Percentiles rank a stretch among this genome's conserved stretches.
Conservation (phyloP, 768 basidiomycete genomes). For the Lentinula sp. region DNA sequence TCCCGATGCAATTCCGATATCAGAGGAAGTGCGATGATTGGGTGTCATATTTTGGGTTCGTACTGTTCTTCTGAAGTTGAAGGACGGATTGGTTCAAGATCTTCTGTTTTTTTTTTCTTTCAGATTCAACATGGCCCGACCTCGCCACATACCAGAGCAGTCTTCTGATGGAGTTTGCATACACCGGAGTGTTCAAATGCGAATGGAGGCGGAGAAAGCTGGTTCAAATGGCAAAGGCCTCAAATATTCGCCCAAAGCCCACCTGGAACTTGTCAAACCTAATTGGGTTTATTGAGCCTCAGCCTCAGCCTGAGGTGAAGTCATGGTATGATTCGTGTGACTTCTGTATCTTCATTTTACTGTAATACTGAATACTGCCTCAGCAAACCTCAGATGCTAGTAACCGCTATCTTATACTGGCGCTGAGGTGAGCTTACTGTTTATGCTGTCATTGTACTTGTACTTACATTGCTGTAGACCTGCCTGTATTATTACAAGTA, state of each 20-base stretch:
- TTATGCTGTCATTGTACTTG: too few relatives aligned
- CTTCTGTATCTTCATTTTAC: too few relatives aligned
- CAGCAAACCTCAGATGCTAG: too few relatives aligned
- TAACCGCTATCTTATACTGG: too few relatives aligned
- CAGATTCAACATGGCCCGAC: constrained; percentile 29
- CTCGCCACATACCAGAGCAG: constrained; percentile 37
- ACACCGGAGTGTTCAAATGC: constrained; percentile 44
- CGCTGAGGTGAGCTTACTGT: too few relatives aligned
- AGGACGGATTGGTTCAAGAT: background rate
- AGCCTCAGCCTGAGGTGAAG: background rate
- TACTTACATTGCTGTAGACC: too few relatives aligned
- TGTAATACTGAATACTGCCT: too few relatives aligned
- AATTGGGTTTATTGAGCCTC: constrained; percentile 31
- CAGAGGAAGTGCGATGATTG: constrained; percentile 27
- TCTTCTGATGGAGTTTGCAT: constrained; percentile 28
- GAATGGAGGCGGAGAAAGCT: constrained; percentile 42
- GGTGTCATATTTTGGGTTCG: constrained; percentile 15
- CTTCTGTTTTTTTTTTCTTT: background rate
- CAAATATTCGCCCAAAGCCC: constrained; percentile 32
- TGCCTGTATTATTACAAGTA: too few relatives aligned
- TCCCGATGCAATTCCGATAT: constrained; percentile 36
- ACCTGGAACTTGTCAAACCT: constrained; percentile 20
- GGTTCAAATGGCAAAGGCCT: constrained; percentile 14
- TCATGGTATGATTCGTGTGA: background rate
- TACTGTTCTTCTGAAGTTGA: background rate